phyloP scores from a whole-genome alignment of 2,329 filamentous ascomycete species.

The Akanthomyces muscarius region DNA sequence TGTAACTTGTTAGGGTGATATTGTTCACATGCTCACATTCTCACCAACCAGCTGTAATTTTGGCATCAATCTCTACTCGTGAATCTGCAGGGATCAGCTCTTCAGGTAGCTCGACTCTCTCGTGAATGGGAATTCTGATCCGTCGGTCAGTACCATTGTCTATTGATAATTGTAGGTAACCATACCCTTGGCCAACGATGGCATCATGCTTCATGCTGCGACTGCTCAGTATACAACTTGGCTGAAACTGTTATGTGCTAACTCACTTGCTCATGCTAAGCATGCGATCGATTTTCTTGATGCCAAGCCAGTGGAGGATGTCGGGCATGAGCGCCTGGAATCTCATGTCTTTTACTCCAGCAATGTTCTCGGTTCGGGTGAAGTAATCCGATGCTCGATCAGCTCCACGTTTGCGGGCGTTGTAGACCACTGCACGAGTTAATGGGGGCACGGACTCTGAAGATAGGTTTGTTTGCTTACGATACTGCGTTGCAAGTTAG shows the following conservation, averaged over 20 bases:
- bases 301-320: slow-evolving; percentile 95
- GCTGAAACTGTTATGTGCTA: neutral
- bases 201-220: slow-evolving; percentile 84
- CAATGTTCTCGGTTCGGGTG: slow-evolving; percentile 95
- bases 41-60: slow-evolving; percentile 83
- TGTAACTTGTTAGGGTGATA: slow-evolving; percentile 25
- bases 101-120: slow-evolving; percentile 87
- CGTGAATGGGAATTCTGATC: slow-evolving; percentile 74
- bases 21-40: neutral
- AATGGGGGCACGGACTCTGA: neutral
- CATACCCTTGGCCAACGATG: slow-evolving; percentile 74
- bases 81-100: slow-evolving; percentile 93
- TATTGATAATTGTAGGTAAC: slow-evolving; percentile 18
- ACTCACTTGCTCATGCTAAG: slow-evolving; percentile 93
- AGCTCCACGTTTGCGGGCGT: slow-evolving; percentile 73
- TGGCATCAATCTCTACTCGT: slow-evolving; percentile 96
- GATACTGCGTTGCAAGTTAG: slow-evolving; percentile 28
- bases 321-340: slow-evolving; percentile 98
- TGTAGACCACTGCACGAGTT: slow-evolving; percentile 56
- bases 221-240: slow-evolving; percentile 4
- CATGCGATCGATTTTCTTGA: slow-evolving; percentile 98
- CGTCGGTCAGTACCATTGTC: slow-evolving; percentile 23
- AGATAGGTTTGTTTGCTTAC: neutral
- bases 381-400: slow-evolving; percentile 91
- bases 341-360: slow-evolving; percentile 93